Evolutionary conservation across 306 rosid species (phyloP), one percentile per base, ranked within the genome.

Genomic region (Psophocarpus tetragonolobus): DNA sequence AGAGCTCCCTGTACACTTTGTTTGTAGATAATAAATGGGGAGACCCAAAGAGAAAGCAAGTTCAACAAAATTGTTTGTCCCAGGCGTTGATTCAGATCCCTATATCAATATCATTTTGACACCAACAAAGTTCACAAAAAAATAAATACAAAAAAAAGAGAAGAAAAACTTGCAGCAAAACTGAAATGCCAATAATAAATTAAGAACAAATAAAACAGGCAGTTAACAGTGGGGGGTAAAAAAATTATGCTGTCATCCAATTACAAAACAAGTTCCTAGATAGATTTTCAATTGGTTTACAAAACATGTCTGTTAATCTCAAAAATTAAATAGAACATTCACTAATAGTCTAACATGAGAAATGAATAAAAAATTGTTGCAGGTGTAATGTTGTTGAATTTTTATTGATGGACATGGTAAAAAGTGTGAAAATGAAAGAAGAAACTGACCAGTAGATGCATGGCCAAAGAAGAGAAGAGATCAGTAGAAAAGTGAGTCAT

Each of bases 11-110:
- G 79, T 5, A 86, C 98, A 92, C 67, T 83, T 89, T 30, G 48
- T 81, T 77, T 85, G 93, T 56, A 92, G 75, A 79, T 74, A 75
- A 76, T 86, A 87, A 47, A 94, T 3, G 21, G 93, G 89, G 65
- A 30, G 73, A 71, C 6, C 80, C n/a, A 89, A 85, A 83, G 45
- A 20, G 71, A 90, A 90, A 78, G 92, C 94, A 27, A 90, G 77
- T 56, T 92, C 98, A 26, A 86, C 64, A 78, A 86, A 89, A 87
- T 86, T 77, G 85, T 17, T 70, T 13, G 0, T 0, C 26, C n/a
- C 51, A 1, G 96, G 69, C 74, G 0, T 3, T 23, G 90, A 21
- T 23, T 72, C 76, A n/a, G 98, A 81, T 73, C 98, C 98, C 98
- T 94, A 20, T 33, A 73, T 68, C 76, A 57, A 12, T 26, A 57